phyloP scores from a whole-genome alignment of 2,329 filamentous ascomycete species.

The Pseudogymnoascus sp. region DNA sequence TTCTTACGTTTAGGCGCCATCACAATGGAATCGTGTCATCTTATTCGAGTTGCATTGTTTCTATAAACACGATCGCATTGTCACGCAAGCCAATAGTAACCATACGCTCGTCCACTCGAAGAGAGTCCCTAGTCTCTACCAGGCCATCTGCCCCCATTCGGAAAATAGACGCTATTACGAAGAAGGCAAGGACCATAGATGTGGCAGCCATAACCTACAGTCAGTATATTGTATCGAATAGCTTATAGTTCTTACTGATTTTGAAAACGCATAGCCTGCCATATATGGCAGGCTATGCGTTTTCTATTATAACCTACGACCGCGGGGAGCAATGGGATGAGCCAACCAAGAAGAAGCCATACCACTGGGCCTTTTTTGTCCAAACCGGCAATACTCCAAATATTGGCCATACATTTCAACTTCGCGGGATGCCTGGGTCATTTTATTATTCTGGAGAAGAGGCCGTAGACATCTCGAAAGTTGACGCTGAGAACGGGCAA shows the following conservation, averaged over 20 bases:
- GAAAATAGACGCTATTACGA: neutral
- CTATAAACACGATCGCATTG: neutral
- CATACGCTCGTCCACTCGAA: neutral
- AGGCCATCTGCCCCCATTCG: neutral
- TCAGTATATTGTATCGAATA: neutral
- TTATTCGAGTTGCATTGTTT: neutral
- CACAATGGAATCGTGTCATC: neutral
- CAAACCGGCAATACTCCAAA: neutral
- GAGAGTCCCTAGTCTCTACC: neutral
- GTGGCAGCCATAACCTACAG: neutral
- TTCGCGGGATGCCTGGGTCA: constrained; percentile 10
- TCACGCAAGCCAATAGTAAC: neutral
- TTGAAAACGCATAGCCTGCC: too few species aligned
- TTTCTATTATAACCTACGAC: constrained; percentile 8
- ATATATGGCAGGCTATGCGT: neutral
- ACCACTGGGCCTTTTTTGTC: constrained; percentile 11
- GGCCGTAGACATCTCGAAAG: neutral
- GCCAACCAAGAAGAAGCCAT: constrained; percentile 8
- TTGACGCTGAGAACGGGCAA: neutral
- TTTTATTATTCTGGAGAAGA: constrained; percentile 9
- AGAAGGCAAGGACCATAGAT: neutral
- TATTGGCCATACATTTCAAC: constrained; percentile 8
- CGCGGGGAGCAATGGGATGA: constrained; percentile 4
- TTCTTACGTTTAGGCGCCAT: neutral
- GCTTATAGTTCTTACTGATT: neutral